A percentile compares a stretch with the other conserved stretches of the same genome.
phyloP scores from a whole-genome alignment of 768 basidiomycete genomes.

The Pleurotus cornucopiae region DNA sequence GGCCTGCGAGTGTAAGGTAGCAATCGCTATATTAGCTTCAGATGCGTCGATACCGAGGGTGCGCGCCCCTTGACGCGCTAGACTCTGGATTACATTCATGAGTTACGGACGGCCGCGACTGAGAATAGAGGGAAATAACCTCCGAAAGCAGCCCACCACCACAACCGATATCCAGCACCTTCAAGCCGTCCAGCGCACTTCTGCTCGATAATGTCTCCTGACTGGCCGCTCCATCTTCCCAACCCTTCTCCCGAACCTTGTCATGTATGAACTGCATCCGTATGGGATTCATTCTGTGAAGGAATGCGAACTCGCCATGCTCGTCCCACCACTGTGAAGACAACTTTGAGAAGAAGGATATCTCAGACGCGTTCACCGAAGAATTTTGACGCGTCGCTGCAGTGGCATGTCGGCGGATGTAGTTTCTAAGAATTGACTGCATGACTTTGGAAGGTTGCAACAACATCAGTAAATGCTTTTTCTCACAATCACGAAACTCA shows the following conservation, averaged over 20 bases:
- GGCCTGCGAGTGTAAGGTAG: slow-evolving; percentile 71
- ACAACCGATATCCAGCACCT: slow-evolving; percentile 89
- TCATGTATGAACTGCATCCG: slow-evolving; percentile 79
- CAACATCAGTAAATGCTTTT: no score
- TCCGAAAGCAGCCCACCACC: slow-evolving; percentile 93
- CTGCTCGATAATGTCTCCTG: slow-evolving; percentile 19
- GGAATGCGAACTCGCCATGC: slow-evolving; percentile 78
- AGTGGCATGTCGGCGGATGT: slow-evolving; percentile 1
- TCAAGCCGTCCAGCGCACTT: slow-evolving; percentile 54
- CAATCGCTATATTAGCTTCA: slow-evolving; percentile 80
- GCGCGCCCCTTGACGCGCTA: slow-evolving; percentile 83
- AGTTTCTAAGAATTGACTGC: neutral
- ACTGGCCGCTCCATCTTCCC: slow-evolving; percentile 41
- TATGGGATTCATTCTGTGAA: slow-evolving; percentile 95
- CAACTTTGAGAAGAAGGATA: slow-evolving; percentile 84
- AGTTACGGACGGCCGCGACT: neutral
- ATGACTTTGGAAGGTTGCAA: neutral
- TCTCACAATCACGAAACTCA: no score
- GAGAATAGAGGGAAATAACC: slow-evolving; percentile 36
- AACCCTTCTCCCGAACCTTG: slow-evolving; percentile 61
- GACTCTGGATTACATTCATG: slow-evolving; percentile 44
- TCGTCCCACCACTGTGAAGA: slow-evolving; percentile 97
- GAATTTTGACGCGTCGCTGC: slow-evolving; percentile 17
- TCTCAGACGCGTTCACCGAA: slow-evolving; percentile 73
- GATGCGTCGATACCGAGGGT: slow-evolving; percentile 94